Evolutionary conservation across 1,284 basidiomycete genomes (phyloP), one percentile per base, ranked within the genome.

Genomic region (Apiotrichum akiyoshidainum): DNA sequence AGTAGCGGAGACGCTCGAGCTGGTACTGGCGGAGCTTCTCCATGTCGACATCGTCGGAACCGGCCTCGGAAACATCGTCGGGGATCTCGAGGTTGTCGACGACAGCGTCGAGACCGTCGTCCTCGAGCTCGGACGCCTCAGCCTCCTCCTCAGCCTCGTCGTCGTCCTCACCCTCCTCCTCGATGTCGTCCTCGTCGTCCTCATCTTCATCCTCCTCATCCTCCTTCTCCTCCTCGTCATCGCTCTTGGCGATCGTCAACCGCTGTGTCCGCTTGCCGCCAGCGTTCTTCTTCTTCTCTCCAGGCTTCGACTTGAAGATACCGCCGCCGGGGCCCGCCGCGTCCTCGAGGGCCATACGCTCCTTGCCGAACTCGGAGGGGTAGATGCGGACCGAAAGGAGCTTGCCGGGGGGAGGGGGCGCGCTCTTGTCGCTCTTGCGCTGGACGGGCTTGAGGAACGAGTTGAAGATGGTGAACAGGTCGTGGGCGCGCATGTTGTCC

Each of bases 1-100:
- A 97, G 79, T 98, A 99, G 88, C 94, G 83, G 67, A 99, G 79
- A 46, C 96, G 83, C 73, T 98, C 92, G 8, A 99, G 82, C 77
- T 99, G 96, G 75, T 99, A 99, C 64, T 86, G 88, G 64, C 96
- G 80, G 55, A 99, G 77, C 17, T 90, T 88, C 67, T 93, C 88
- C 72, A 93, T 90, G 69, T 99, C 72, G 42, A 79, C 71, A 69
- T 90, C 89, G 44, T 90, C 86, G 31, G 85, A 84, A 14, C 71
- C 76, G 55, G 58, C 76, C 57, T 65, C 68, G 44, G 61, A 69
- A 9, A 63, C 60, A 2, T 72, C 71, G 54, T 74, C 73, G 5
- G 72, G 42, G 58, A 73, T 68, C 47, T 75, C 74, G 21, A 74
- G 64, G 16, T 66, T 58, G 47, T 71, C 69, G 11, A 64, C 60